Evolutionary conservation across 208 protist genomes (phyloP).

Genomic region (Acanthamoeba divionensis): DNA sequence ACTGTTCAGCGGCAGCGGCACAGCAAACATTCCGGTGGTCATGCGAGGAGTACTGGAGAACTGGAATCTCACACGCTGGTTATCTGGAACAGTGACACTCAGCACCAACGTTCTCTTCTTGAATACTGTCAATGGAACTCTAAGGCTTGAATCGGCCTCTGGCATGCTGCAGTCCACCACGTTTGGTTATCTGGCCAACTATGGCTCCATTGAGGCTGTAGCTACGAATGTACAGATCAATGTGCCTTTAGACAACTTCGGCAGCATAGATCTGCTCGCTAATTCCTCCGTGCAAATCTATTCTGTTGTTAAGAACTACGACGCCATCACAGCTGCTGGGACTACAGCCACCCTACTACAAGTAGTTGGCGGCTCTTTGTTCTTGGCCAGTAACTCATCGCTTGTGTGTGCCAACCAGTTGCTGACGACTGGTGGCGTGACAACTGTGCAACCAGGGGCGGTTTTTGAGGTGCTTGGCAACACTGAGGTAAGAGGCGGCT

Average conservation of each 20-base stretch:
- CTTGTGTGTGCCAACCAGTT: too few relatives aligned
- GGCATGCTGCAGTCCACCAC: not conserved
- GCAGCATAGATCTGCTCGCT: not conserved
- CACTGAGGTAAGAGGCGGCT: not conserved
- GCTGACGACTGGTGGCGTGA: not conserved
- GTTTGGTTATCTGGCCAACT: constrained; percentile 5
- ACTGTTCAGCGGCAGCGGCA: not conserved
- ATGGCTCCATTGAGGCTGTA: not conserved
- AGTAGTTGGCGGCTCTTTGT: not conserved
- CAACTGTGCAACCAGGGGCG: not conserved
- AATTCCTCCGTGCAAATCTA: not conserved
- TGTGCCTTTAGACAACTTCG: constrained; percentile 26
- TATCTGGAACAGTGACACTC: not conserved
- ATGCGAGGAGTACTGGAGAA: not conserved
- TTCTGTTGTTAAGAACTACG: not conserved
- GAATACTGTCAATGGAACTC: not conserved
- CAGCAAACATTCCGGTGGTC: not conserved
- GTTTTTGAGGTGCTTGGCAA: not conserved
- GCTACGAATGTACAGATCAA: not conserved
- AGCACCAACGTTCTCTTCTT: not conserved
- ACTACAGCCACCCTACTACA: not conserved
- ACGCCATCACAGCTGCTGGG: not conserved
- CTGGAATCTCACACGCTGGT: constrained; percentile 26
- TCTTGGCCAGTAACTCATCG: not conserved
- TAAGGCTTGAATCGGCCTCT: not conserved